These are phyloP conservation scores for Ceriops tagal DNA, from an alignment of 345 rosid genomes.

Conservation along the genomic window DNA sequence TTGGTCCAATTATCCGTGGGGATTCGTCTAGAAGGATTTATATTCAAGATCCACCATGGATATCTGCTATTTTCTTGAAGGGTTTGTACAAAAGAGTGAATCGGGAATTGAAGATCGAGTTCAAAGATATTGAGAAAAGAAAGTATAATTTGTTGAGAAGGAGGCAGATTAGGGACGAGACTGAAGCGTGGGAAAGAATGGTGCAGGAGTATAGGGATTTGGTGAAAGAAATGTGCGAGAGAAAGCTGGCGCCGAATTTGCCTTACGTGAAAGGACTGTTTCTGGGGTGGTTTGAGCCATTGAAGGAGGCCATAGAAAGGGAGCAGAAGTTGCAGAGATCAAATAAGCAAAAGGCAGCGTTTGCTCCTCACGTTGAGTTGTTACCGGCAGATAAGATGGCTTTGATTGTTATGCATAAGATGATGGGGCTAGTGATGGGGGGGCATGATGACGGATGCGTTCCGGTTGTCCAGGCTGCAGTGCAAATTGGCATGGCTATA, in stretches of 20 bases:
- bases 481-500: slow-evolving; percentile 73
- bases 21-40: slow-evolving; percentile 42
- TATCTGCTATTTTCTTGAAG: slow-evolving; percentile 60
- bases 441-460: slow-evolving; percentile 65
- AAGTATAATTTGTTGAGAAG: slow-evolving; percentile 63
- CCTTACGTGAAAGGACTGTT: slow-evolving; percentile 76
- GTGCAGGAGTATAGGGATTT: slow-evolving; percentile 69
- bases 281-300: slow-evolving; percentile 87
- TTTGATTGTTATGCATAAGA: slow-evolving; percentile 88
- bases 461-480: slow-evolving; percentile 82
- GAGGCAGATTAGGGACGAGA: slow-evolving; percentile 80
- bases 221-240: slow-evolving; percentile 77
- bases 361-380: slow-evolving; percentile 71
- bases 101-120: slow-evolving; percentile 46
- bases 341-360: slow-evolving; percentile 66
- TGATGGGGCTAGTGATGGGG: slow-evolving; percentile 77
- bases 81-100: slow-evolving; percentile 45
- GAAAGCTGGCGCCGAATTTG: slow-evolving; percentile 72
- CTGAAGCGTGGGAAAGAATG: slow-evolving; percentile 88
- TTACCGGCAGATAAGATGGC: slow-evolving; percentile 94
- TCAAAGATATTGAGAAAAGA: slow-evolving; percentile 50
- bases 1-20: slow-evolving; percentile 13
- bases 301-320: slow-evolving; percentile 66
- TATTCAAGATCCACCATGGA: slow-evolving; percentile 79
- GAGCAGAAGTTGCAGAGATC: slow-evolving; percentile 67